Conservation (phyloP, 148 eudicot species). For the Heliosperma pusillum region DNA sequence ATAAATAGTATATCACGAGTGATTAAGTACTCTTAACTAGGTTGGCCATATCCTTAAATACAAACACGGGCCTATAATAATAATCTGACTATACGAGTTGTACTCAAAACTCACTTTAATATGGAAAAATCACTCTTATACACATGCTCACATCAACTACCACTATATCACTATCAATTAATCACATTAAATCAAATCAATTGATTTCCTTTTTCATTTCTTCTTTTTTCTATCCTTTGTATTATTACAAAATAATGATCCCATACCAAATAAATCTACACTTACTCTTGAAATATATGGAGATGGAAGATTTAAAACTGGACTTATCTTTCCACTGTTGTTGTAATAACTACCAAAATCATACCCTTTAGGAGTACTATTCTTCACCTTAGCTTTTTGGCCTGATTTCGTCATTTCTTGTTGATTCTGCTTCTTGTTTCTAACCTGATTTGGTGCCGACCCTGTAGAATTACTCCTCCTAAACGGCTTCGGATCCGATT, state of each 20-base stretch:
- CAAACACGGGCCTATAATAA: neutral
- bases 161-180: neutral
- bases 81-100: neutral
- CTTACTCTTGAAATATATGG: constrained; percentile 50
- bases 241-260: constrained; percentile 63
- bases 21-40: too few species aligned
- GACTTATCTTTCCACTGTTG: constrained; percentile 32
- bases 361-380: too few species aligned
- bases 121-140: neutral
- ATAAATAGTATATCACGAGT: too few species aligned
- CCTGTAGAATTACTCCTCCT: constrained; percentile 80
- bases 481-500: neutral
- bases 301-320: constrained; percentile 57
- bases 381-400: constrained; percentile 33
- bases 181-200: neutral
- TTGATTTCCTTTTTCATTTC: neutral
- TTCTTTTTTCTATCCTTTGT: constrained; percentile 57
- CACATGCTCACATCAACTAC: constrained; percentile 5
- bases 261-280: constrained; percentile 64
- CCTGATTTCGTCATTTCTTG: constrained; percentile 11
- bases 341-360: constrained; percentile 32
- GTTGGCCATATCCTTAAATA: neutral
- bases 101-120: neutral
- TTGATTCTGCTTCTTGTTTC: constrained; percentile 32
- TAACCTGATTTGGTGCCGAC: constrained; percentile 41